Conservation (phyloP, 352 stramenopile genomes). For the Phytophthora palmivora region DNA sequence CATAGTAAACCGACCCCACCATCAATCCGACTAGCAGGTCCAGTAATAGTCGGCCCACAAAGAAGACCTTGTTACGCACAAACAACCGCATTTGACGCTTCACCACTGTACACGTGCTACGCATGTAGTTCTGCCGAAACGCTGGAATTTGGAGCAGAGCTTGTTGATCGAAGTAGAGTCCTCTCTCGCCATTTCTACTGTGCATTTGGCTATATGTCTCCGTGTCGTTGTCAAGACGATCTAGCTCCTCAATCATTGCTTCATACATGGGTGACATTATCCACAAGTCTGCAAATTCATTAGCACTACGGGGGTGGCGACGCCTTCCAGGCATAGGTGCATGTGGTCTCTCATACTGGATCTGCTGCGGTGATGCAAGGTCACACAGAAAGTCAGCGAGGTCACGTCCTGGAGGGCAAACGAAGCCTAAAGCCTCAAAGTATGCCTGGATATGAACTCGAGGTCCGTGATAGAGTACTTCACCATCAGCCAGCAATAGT, state of each 20-base stretch:
- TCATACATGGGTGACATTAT: conserved; percentile 52
- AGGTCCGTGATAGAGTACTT: conserved; percentile 89
- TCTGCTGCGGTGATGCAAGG: conserved; percentile 46
- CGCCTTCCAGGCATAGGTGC: conserved; percentile 36
- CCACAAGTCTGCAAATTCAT: conserved; percentile 54
- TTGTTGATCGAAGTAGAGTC: conserved; percentile 41
- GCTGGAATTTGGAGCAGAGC: conserved; percentile 48
- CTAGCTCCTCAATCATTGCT: conserved; percentile 44
- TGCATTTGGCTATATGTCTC: conserved; percentile 25
- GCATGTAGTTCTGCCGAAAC: conserved; percentile 44
- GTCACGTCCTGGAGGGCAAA: conserved; percentile 47
- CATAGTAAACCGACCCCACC: conserved; percentile 49
- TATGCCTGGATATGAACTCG: conserved; percentile 69
- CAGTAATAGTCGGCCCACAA: conserved; percentile 41
- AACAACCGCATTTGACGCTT: conserved; percentile 47
- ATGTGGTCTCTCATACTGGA: conserved; percentile 41
- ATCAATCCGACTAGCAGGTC: conserved; percentile 50
- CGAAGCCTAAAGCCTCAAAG: conserved; percentile 79
- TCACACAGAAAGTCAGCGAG: conserved; percentile 62
- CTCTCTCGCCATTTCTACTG: conserved; percentile 29
- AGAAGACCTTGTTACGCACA: conserved; percentile 47
- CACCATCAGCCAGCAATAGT: conserved; percentile 87
- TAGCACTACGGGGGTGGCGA: conserved; percentile 39
- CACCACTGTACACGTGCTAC: conserved; percentile 46
- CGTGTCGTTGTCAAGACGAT: conserved; percentile 37